Evolutionary conservation across 352 stramenopile species (phyloP).

Genomic region (Pythium chondricola): DNA sequence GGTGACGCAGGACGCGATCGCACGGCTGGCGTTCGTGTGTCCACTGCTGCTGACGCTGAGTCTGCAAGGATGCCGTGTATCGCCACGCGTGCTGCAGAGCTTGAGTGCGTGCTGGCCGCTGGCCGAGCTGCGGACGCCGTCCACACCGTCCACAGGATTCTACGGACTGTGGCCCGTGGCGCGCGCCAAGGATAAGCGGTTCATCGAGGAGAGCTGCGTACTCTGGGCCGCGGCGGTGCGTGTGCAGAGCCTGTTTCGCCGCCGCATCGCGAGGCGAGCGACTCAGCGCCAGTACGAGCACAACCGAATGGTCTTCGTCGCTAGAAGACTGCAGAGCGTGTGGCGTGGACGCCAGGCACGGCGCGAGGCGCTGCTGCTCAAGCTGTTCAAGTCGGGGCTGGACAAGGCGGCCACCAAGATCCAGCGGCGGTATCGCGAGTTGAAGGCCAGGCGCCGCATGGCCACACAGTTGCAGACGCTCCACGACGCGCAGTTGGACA

Average conservation of each 20-base stretch:
- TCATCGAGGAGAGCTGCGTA: conserved; percentile 45
- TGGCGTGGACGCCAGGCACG: conserved; percentile 51
- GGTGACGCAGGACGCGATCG: conserved; percentile 61
- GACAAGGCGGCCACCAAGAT: conserved; percentile 58
- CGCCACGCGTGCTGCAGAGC: conserved; percentile 46
- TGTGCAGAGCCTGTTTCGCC: conserved; percentile 61
- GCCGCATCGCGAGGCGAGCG: conserved; percentile 28
- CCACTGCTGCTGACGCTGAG: conserved; percentile 64
- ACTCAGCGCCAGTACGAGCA: conserved; percentile 30
- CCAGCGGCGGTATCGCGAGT: conserved; percentile 56
- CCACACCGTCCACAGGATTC: conserved; percentile 28
- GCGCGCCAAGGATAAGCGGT: conserved; percentile 59
- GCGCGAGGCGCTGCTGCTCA: conserved; percentile 37
- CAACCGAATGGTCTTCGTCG: conserved; percentile 31
- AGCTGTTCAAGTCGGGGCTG: conserved; percentile 33
- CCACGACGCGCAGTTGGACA: conserved; percentile 39
- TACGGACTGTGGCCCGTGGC: conserved; percentile 64
- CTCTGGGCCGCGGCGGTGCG: conserved; percentile 50
- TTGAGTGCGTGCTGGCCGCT: conserved; percentile 66
- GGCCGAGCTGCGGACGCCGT: conserved; percentile 37
- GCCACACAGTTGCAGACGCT: conserved; percentile 31
- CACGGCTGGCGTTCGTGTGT: conserved; percentile 50
- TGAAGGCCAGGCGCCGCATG: conserved; percentile 22
- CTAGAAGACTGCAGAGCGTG: conserved; percentile 50
- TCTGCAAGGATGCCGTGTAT: conserved; percentile 59